Conservation (phyloP, 768 basidiomycete genomes). For the Suillus brevipes region DNA sequence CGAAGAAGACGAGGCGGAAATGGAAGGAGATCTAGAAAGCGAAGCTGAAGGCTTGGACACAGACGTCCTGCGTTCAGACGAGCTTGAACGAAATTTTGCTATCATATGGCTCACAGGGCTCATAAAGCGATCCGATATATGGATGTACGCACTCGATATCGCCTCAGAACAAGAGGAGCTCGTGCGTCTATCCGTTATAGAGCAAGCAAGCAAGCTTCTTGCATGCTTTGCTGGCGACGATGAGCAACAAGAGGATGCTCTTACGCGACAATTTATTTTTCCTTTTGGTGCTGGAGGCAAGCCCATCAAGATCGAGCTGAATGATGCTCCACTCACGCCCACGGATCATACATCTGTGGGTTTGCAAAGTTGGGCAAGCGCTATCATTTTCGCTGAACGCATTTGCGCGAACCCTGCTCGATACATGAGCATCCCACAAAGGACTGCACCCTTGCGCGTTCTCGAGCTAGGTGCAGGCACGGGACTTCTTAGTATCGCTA, state of each 20-base stretch:
- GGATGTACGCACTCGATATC: slow-evolving; percentile 33
- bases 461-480: slow-evolving; percentile 89
- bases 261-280: slow-evolving; percentile 59
- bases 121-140: slow-evolving; percentile 57
- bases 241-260: slow-evolving; percentile 36
- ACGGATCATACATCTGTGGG: slow-evolving; percentile 80
- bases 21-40: slow-evolving; percentile 21
- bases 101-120: slow-evolving; percentile 77
- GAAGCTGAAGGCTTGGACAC: slow-evolving; percentile 31
- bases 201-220: slow-evolving; percentile 60
- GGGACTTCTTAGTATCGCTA: slow-evolving; percentile 74
- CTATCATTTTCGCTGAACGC: slow-evolving; percentile 67
- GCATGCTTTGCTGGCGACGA: slow-evolving; percentile 47
- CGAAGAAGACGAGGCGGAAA: slow-evolving; percentile 60
- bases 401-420: slow-evolving; percentile 50
- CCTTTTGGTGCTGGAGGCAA: slow-evolving; percentile 19
- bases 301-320: slow-evolving; percentile 53
- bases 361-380: slow-evolving; percentile 82
- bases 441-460: slow-evolving; percentile 39
- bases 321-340: slow-evolving; percentile 63
- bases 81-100: slow-evolving; percentile 65
- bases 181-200: slow-evolving; percentile 45
- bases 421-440: slow-evolving; percentile 29
- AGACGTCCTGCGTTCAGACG: slow-evolving; percentile 57
- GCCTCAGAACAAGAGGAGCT: slow-evolving; percentile 38